Base-by-base conservation (phyloP, 2,329 filamentous ascomycete genomes). In the Claviceps citrina region DNA sequence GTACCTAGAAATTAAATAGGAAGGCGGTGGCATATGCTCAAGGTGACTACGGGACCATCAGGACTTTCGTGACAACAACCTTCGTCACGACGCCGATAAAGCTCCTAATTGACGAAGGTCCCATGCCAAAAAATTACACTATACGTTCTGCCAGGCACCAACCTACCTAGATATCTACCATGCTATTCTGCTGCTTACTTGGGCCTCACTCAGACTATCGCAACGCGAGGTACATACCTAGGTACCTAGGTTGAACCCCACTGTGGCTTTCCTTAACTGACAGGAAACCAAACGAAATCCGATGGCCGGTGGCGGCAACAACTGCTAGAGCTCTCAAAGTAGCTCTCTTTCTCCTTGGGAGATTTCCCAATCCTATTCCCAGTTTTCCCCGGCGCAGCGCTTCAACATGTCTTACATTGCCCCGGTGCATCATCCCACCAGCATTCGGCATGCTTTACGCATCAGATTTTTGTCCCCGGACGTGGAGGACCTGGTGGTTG, bases 401-500 rank as follows among this genome's bases (percentile, higher is more conserved):
- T 24, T 24, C 36, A 53, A 36, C 41, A 98, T 98, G 91, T 83
- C 91, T 39, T 98, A 96, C 60, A 68, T 98, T 53, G 86, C 85
- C 45, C 87, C 91, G 30, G 91, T 98, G 42, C 91, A 98, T 60
- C 74, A 79, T 51, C 82, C 91, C 19, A 95, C 84, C 58, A 93
- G 85, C 65, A 78, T 95, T 47, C 78, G 87, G 41, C 83, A 94
- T 71, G 89, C 87, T 12, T 60, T 96, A 48, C 84, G 81, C 55
- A 71, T 89, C 44, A 78, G 76, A 51, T 79, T 96, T 51, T 66
- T 93, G 38, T 71, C 74, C 32, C 64, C 75, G 4, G 75, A 83
- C 38, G 76, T 86, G 45, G 82, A 93, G 52, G 86, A 84, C 51
- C 67, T 98, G 46, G 76, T 95, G 39, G 69, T 95, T 53, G 85